phyloP scores from a whole-genome alignment of 352 stramenopile genomes.

The Peronospora farinosa region DNA sequence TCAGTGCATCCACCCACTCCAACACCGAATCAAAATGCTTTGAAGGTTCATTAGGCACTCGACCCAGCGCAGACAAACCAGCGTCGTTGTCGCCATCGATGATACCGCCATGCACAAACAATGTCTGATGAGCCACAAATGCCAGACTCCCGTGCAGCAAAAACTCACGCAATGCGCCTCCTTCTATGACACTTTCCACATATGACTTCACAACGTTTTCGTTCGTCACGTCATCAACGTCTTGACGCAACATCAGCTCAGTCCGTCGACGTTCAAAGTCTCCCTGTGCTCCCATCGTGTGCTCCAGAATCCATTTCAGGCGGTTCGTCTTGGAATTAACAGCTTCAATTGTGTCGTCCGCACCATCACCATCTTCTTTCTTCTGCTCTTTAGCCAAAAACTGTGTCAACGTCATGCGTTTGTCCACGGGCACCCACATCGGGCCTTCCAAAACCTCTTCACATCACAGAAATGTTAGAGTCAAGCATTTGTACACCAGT shows the following conservation, averaged over 20 bases:
- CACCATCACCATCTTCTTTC: not conserved
- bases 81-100: conserved; percentile 37
- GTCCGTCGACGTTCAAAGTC: conserved; percentile 85
- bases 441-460: conserved; percentile 67
- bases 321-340: conserved; percentile 78
- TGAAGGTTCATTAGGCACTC: conserved; percentile 49
- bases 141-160: conserved; percentile 73
- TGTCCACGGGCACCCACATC: conserved; percentile 52
- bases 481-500: not conserved
- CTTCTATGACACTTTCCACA: conserved; percentile 51
- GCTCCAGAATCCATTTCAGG: conserved; percentile 85
- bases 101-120: conserved; percentile 92
- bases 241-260: conserved; percentile 49
- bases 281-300: conserved; percentile 87
- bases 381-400: conserved; percentile 37
- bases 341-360: conserved; percentile 15
- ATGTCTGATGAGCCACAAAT: conserved; percentile 72
- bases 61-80: conserved; percentile 52
- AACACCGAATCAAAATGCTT: conserved; percentile 29
- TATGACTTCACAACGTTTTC: conserved; percentile 81
- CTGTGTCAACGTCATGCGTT: conserved; percentile 44
- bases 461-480: conserved; percentile 2
- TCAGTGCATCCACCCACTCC: conserved; percentile 73
- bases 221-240: conserved; percentile 37
- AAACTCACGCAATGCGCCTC: conserved; percentile 83